These are phyloP conservation scores for Ochromonas danica DNA, from an alignment of 108 stramenopile species.

Conservation along the genomic window DNA sequence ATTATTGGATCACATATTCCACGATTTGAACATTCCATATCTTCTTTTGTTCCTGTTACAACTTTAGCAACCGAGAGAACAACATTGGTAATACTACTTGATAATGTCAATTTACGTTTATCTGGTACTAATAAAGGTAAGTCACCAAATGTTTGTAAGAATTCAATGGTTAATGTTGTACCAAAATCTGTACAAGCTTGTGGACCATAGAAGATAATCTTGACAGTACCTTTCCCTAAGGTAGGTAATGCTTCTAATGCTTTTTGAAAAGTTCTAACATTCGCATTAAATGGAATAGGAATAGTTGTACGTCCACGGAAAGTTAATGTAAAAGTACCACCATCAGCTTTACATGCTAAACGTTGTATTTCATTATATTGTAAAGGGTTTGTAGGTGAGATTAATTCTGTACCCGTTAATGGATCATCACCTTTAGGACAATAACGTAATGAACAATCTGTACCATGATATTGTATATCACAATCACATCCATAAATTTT, in stretches of 20 bases:
- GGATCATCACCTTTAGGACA: constrained; percentile 75
- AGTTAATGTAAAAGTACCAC: constrained; percentile 65
- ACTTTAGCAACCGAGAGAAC: constrained; percentile 20
- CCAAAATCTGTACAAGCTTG: constrained; percentile 41
- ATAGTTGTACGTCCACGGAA: constrained; percentile 69
- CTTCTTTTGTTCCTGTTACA: constrained; percentile 62
- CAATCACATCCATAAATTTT: constrained; percentile 71
- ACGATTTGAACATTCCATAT: constrained; percentile 61
- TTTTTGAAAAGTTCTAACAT: constrained; percentile 59
- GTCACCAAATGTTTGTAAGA: constrained; percentile 66
- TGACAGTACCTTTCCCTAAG: constrained; percentile 42
- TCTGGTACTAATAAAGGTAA: constrained; percentile 57
- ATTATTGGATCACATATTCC: constrained; percentile 57
- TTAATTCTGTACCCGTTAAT: constrained; percentile 49
- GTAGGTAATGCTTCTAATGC: constrained; percentile 64
- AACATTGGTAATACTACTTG: neutral
- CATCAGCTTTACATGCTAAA: constrained; percentile 63
- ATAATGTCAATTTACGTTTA: constrained; percentile 52
- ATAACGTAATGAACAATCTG: constrained; percentile 61
- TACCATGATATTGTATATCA: constrained; percentile 64
- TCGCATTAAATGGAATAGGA: constrained; percentile 58
- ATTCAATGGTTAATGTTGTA: constrained; percentile 59
- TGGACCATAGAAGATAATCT: constrained; percentile 34
- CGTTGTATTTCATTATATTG: constrained; percentile 61
- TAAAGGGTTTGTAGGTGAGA: constrained; percentile 24